These are phyloP conservation scores for Phaeophleospora eucalypticola DNA, from an alignment of 2,329 filamentous ascomycete genomes.

Conservation along the genomic window DNA sequence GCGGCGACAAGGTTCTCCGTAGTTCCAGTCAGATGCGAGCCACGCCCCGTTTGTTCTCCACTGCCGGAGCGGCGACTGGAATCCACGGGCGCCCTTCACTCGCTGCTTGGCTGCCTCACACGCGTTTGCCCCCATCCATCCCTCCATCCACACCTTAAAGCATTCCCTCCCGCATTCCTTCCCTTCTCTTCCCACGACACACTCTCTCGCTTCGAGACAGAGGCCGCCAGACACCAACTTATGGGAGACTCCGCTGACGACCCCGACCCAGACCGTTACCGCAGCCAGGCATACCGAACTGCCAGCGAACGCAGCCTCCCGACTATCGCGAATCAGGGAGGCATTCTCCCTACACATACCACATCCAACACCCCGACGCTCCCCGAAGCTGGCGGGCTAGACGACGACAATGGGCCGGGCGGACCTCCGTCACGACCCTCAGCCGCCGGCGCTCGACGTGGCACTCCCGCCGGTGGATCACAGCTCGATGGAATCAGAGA, in stretches of 20 bases:
- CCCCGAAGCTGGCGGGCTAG: conserved; percentile 33
- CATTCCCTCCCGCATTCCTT: neutral
- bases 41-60: neutral
- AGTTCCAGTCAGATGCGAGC: neutral
- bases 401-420: conserved; percentile 24
- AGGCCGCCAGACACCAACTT: conserved; percentile 33
- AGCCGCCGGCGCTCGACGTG: conserved; percentile 12
- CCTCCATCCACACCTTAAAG: neutral
- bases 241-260: conserved; percentile 55
- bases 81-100: no score
- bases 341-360: conserved; percentile 30
- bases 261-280: conserved; percentile 47
- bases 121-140: neutral
- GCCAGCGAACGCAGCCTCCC: conserved; percentile 22
- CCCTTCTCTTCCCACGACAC: neutral
- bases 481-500: conserved; percentile 20
- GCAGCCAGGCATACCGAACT: conserved; percentile 46
- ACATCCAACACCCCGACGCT: conserved; percentile 18
- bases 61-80: neutral
- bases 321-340: conserved; percentile 25
- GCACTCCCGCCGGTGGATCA: neutral
- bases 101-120: neutral
- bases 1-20: neutral
- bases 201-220: conserved; percentile 3
- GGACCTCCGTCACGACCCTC: conserved; percentile 23